Percentiles rank a stretch among this genome's conserved stretches.
These are phyloP conservation scores for Striga hermonthica DNA, from an alignment of 305 asterid species.

Conservation along the genomic window DNA sequence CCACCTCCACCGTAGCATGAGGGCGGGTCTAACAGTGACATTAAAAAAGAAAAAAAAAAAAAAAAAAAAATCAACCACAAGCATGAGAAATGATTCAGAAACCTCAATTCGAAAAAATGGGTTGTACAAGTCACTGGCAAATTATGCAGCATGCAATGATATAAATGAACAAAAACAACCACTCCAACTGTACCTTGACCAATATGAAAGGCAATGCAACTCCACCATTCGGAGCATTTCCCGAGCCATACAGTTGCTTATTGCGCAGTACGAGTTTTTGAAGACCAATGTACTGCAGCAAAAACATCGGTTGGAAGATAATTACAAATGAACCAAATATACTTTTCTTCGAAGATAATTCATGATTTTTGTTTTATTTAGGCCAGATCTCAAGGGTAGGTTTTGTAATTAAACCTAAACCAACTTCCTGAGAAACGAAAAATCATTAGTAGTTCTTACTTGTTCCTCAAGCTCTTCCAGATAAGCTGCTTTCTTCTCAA, in stretches of 20 bases:
- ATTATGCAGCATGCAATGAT: conserved; percentile 21
- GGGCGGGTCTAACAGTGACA: conserved; percentile 76
- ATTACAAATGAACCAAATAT: not conserved
- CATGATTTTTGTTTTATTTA: not conserved
- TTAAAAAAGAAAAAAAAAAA: not conserved
- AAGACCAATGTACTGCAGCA: conserved; percentile 70
- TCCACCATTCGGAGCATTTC: conserved; percentile 92
- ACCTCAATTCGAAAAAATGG: not conserved
- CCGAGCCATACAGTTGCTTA: conserved; percentile 72
- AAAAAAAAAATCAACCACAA: conserved; percentile 17
- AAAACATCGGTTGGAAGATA: not conserved
- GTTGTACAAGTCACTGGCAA: not conserved
- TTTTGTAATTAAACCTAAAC: not conserved
- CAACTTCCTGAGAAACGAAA: conserved; percentile 14
- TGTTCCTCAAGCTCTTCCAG: conserved; percentile 91
- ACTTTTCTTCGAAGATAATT: not conserved
- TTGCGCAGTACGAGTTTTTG: conserved; percentile 83
- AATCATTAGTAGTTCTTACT: conserved; percentile 39
- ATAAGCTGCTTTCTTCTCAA: conserved; percentile 86
- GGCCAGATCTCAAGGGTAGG: not conserved
- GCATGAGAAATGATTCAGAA: conserved; percentile 21
- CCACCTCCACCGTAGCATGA: conserved; percentile 98
- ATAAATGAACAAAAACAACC: not conserved
- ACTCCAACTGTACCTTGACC: conserved; percentile 67
- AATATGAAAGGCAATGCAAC: conserved; percentile 93